Evolutionary conservation across 164 flowering plant species (phyloP), one percentile per base, ranked within the genome.

Genomic region (Kalanchoe fedtschenkoi): DNA sequence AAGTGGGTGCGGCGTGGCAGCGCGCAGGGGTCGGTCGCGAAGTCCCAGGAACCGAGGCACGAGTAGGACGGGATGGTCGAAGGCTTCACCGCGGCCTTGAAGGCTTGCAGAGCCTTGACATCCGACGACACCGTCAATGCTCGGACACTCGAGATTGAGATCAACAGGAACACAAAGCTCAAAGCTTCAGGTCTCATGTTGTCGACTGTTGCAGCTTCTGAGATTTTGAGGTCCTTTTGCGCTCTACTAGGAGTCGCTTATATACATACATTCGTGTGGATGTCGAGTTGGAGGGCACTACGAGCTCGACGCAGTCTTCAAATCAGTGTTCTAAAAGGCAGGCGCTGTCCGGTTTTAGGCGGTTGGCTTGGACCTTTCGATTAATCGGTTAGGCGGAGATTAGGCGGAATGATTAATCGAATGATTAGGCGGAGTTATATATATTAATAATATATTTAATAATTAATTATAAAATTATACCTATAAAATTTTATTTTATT

Each of bases 41-140:
- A 85, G 73, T 83, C 68, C 88, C 90, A 85, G 7, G 85, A 71
- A 21, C 76, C 84, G 2, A 83, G 72, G 39, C 95, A 87, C 5
- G 95, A 81, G 78, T 74, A 83, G 2, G 80, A 59, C 2, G 78
- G 77, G 60, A 85, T 77, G 11, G 86, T 68, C 14, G 69, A 35
- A 1, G 88, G 75, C 11, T 78, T 67, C 34, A 87, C 68, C 29
- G 83, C 37, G 59, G 80, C 46, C 46, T 80, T 84, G 69, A 87
- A 76, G 41, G 83, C 74, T 58, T 73, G 55, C 5, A 87, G 80
- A 8, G 88, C 89, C 5, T 70, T 47, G 34, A 83, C 57, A 42
- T 87, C 89, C 26, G 83, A 66, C 0, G 81, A 75, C 33, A 67
- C 63, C 24, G 89, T 79, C 42, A 72, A 62, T 4, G 81, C 35